Evolutionary conservation across 805 yeast species (phyloP).

Genomic region (Metschnikowia henanensis): DNA sequence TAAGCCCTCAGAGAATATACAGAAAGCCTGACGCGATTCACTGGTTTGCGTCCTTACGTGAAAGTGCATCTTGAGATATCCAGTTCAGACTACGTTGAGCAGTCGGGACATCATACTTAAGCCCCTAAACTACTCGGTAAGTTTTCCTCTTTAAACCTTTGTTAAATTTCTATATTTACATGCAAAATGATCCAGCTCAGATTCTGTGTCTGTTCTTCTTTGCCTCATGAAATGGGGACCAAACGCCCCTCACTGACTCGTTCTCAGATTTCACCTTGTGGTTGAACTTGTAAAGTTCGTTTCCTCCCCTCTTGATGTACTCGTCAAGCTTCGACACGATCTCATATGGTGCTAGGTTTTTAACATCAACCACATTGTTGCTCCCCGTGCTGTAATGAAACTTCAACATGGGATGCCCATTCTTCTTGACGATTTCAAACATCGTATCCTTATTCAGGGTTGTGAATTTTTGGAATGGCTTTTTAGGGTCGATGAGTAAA

Average conservation of each 20-base stretch:
- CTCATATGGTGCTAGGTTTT: slow-evolving; percentile 63
- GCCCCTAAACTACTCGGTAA: no score
- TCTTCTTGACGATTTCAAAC: slow-evolving; percentile 64
- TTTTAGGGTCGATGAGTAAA: slow-evolving; percentile 22
- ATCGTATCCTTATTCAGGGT: slow-evolving; percentile 61
- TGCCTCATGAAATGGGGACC: slow-evolving; percentile 91
- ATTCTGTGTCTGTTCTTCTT: slow-evolving; percentile 42
- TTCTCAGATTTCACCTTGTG: slow-evolving; percentile 77
- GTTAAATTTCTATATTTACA: slow-evolving; percentile 7
- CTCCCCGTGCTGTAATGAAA: slow-evolving; percentile 38
- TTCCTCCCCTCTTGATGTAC: slow-evolving; percentile 71
- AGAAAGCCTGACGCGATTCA: no score
- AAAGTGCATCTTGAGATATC: no score
- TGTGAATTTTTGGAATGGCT: slow-evolving; percentile 63
- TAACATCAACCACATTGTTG: slow-evolving; percentile 60
- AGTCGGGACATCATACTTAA: no score
- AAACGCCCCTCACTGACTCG: slow-evolving; percentile 88
- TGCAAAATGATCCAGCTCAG: slow-evolving; percentile 16
- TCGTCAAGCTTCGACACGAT: slow-evolving; percentile 65
- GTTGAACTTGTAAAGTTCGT: slow-evolving; percentile 58
- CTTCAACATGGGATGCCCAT: slow-evolving; percentile 79
- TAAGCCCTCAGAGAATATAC: no score
- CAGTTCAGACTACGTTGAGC: no score
- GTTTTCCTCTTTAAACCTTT: no score
- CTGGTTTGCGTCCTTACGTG: no score